A percentile compares a stretch with the other conserved stretches of the same genome.
phyloP scores from a whole-genome alignment of 441 rosid species.

The Pelargonium exstipulatum region DNA sequence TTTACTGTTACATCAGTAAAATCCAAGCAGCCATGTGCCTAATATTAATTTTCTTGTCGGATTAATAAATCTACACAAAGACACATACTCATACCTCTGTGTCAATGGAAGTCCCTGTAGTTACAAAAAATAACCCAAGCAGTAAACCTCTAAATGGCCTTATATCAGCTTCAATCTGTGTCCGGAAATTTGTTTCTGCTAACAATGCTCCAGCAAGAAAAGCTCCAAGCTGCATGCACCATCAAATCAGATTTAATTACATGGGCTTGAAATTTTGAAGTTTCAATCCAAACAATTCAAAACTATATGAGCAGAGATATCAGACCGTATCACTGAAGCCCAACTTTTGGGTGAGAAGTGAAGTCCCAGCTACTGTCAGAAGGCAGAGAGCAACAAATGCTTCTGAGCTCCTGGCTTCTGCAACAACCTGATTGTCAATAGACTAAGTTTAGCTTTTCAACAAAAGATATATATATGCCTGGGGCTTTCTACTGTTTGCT shows the following conservation, averaged over 20 bases:
- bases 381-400: conserved; percentile 96
- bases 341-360: conserved; percentile 78
- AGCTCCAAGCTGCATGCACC: conserved; percentile 75
- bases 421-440: conserved; percentile 57
- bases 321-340: conserved; percentile 96
- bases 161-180: conserved; percentile 96
- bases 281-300: conserved; percentile 8
- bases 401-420: conserved; percentile 90
- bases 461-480: background rate
- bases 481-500: background rate
- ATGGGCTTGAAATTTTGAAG: conserved; percentile 13
- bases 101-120: conserved; percentile 92
- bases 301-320: conserved; percentile 16
- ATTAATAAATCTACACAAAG: background rate
- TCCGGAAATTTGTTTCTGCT: conserved; percentile 91
- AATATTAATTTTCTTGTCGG: too few species aligned
- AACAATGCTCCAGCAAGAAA: conserved; percentile 90
- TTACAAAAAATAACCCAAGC: conserved; percentile 89
- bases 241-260: conserved; percentile 17
- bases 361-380: conserved; percentile 89
- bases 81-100: conserved; percentile 48
- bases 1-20: background rate
- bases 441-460: conserved; percentile 27
- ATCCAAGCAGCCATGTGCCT: background rate
- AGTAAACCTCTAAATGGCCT: conserved; percentile 95